Evolutionary conservation across 768 basidiomycete genomes (phyloP), one percentile per base, ranked within the genome.

Genomic region (Boletus rubroflammeus): DNA sequence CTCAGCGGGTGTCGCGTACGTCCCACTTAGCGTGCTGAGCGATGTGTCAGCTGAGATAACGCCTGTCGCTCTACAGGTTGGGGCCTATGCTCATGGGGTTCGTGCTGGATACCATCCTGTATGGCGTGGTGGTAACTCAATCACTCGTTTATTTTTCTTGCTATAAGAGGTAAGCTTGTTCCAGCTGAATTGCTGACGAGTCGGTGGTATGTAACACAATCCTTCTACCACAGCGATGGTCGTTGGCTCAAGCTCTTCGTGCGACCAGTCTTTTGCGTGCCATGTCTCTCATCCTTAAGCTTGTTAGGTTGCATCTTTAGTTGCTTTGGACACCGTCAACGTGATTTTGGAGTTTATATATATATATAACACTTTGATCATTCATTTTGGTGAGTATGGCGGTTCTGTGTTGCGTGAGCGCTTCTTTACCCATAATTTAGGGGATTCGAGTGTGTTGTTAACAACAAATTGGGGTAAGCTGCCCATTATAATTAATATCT

Each of bases 11-110:
- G 29, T 66, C 25, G 59, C 64, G 64, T 66, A 28, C 15, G 64
- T 62, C 26, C 44, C n/a, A 17, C 26, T 34, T 26, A 19, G n/a
- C 19, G 8, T 42, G 26, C 3, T 2, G 10, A 29, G 4, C 2
- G 2, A 10, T 17, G 47, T 41, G 8, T 29, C 8, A 13, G 41
- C 48, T 55, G 31, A 53, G 15, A 49, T 43, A 1, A 34, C 15
- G 39, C 45, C 15, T 45, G 13, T 38, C 28, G 14, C 13, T 36
- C 53, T 23, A 17, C 56, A 73, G 68, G 29, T 60, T 68, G 47
- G 74, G 74, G 6, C 74, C 74, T 2, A 59, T 72, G 43, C 67
- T 75, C 45, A 52, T 69, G 35, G 74, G 74, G 36, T 59, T 71
- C 31, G 60, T 71, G 39, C 59, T 74, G 44, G 72, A 75, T 56